Percentiles rank a stretch among this genome's conserved stretches.
Evolutionary conservation across 257 asterid genomes (phyloP).

Genomic region (Petunia axillaris): DNA sequence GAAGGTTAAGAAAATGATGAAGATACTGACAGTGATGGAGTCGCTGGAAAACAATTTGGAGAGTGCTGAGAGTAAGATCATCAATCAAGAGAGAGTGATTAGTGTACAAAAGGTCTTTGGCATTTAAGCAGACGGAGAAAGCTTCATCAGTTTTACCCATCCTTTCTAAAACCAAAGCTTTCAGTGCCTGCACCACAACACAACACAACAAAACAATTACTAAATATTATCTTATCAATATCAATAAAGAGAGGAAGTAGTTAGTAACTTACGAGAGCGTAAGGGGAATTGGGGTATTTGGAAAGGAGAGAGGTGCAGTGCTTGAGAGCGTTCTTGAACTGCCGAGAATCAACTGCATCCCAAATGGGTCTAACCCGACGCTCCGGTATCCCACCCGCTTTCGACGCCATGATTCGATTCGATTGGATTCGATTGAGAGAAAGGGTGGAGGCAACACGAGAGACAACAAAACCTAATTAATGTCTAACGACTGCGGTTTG

Average conservation of each 20-base stretch:
- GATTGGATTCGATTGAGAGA: too few relatives aligned
- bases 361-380: conserved; percentile 90
- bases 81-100: conserved; percentile 69
- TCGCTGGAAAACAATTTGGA: conserved; percentile 95
- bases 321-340: conserved; percentile 91
- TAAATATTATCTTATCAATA: too few relatives aligned
- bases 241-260: not conserved
- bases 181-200: conserved; percentile 67
- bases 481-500: too few relatives aligned
- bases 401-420: conserved; percentile 62
- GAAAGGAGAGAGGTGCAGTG: conserved; percentile 68
- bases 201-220: not conserved
- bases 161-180: conserved; percentile 85
- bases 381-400: conserved; percentile 94
- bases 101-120: conserved; percentile 67
- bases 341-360: conserved; percentile 97
- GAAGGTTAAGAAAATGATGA: not conserved
- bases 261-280: conserved; percentile 66
- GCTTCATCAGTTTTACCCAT: conserved; percentile 90
- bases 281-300: conserved; percentile 82
- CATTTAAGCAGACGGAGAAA: conserved; percentile 70
- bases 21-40: conserved; percentile 74
- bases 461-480: too few relatives aligned
- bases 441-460: too few relatives aligned
- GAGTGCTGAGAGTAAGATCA: conserved; percentile 89